Base-by-base conservation (phyloP, 305 asterid species). In the Vinca major region DNA sequence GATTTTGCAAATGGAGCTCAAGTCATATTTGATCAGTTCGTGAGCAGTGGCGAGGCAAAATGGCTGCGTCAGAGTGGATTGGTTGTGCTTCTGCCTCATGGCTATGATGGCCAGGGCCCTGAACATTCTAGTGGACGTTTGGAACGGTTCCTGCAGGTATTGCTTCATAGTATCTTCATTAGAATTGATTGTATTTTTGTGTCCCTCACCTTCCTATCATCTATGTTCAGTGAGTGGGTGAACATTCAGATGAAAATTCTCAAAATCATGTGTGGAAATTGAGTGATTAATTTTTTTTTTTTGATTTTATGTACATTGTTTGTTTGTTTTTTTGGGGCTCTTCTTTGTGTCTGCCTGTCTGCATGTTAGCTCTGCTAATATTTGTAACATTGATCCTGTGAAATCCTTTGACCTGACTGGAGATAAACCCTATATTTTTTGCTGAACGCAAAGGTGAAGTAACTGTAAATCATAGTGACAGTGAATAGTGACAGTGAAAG, bases 81-180 rank as follows among this genome's bases (percentile, higher is more conserved):
- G 67, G 92, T 86, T 72, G 84, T 90, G 85, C 86, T 93, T 54
- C 79, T 93, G 57, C 98, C 98, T 74, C 98, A 92, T 82, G 97
- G 97, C 64, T 92, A 92, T 76, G 98, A 92, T 77, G 98, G 98
- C 14, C 98, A 92, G 81, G 97, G 98, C 71, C 98, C 97, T 69
- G 98, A 92, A 75, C 98, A 92, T 84, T 92, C 98, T 33, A 92
- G 98, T 87, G 97, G 94, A 55, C 96, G 97, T 73, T 78, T 92
- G 84, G 97, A 92, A 74, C 97, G 98, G 60, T 92, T 76, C 78
- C 97, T 92, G 75, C 96, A 90, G 96, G 98, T 91, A 49, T 74
- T 4, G 39, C 20, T 63, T 36, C 36, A 26, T 20, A 4, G 4
- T 19, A 20, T 55, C 17, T 4, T 39, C 7, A 33, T 6, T 20